phyloP scores from a whole-genome alignment of 1,139 yeast species.

The Pichia sp. region DNA sequence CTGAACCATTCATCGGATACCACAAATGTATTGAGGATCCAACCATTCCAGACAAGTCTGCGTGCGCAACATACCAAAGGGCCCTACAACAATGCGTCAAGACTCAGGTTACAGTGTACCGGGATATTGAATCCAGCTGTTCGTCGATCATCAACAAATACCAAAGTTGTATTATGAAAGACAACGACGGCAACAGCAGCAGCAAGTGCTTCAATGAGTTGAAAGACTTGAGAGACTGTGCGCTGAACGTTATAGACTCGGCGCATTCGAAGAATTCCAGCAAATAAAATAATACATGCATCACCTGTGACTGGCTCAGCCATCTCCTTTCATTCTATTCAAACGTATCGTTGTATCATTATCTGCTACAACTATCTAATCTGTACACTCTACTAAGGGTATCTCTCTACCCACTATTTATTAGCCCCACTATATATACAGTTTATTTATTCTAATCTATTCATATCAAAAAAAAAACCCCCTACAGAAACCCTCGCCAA shows the following conservation, averaged over 20 bases:
- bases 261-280: constrained; percentile 1
- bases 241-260: constrained; percentile 10
- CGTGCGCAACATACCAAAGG: constrained; percentile 44
- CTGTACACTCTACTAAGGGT: no score
- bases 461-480: no score
- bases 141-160: constrained; percentile 46
- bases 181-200: constrained; percentile 15
- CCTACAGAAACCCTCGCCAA: no score
- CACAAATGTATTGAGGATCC: constrained; percentile 51
- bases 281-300: not conserved
- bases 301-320: no score
- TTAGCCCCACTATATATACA: no score
- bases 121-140: constrained; percentile 52
- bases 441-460: no score
- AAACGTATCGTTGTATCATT: no score
- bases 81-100: constrained; percentile 49
- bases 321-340: no score
- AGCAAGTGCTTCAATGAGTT: constrained; percentile 19
- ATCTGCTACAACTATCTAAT: no score
- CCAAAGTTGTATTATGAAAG: constrained; percentile 44
- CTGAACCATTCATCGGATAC: constrained; percentile 53
- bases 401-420: no score
- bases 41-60: constrained; percentile 31
- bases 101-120: constrained; percentile 54
- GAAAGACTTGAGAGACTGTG: constrained; percentile 18